Evolutionary conservation across 768 basidiomycete species (phyloP), one percentile per base, ranked within the genome.

Genomic region (Termitomyces sp.): DNA sequence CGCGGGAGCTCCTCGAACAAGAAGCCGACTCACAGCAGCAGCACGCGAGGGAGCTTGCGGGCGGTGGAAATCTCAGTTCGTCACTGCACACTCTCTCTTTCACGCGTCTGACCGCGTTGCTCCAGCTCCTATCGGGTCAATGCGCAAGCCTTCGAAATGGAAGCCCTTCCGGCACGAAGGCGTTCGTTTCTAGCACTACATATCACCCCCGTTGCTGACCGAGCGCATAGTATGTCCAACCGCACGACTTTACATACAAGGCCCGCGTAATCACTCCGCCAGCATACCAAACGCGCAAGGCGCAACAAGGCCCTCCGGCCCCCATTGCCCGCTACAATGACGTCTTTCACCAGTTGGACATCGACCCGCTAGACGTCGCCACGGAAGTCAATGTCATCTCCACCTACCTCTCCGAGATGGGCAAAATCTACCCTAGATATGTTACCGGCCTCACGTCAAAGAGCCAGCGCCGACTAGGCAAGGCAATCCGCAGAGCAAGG

Each of bases 401-500:
- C 46, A 52, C 72, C 26, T 89, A 79, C 69, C 71, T 92, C 57
- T 79, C 88, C 0, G 81, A 85, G 47, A 89, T 94, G 85, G 87
- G 90, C 53, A 92, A 88, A 76, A 90, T 96, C 62, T 78, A 79
- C 60, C 73, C 76, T n/a, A 81, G 95, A 53, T 77, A 81, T 9
- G 67, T 79, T 32, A 95, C 92, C 0, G 74, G 79, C 6, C 75
- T 98, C 46, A 93, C 94, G 2, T 79, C 84, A 71, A 86, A 85
- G 72, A 88, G 75, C 55, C 95, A 97, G 70, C 80, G 92, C 45
- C 78, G 78, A 59, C 63, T 97, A 4, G 89, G 84, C 58, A 93
- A 93, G 72, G 90, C 94, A 45, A 87, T 97, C 57, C 85, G 90
- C 46, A 77, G 95, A 58, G 90, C 95, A 58, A 91, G 88, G 73